Percentiles rank a stretch among this genome's conserved stretches.
phyloP scores from a whole-genome alignment of 805 yeast species.

The Ogataea methanolica region DNA sequence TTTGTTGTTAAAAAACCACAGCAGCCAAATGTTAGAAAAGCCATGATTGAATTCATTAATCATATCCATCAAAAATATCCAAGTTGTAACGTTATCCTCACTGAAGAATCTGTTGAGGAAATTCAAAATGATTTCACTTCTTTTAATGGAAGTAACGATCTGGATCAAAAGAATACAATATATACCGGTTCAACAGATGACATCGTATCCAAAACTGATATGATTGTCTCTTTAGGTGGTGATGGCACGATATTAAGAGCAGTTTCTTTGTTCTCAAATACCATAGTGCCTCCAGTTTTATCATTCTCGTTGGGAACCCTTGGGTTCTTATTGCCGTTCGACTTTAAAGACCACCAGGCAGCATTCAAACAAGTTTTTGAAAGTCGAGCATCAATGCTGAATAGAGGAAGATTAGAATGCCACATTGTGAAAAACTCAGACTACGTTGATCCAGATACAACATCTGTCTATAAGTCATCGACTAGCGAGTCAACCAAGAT shows the following conservation, averaged over 20 bases:
- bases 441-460: constrained; percentile 10
- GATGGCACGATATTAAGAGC: constrained; percentile 91
- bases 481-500: constrained; percentile 31
- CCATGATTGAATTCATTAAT: constrained; percentile 61
- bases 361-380: constrained; percentile 65
- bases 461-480: constrained; percentile 13
- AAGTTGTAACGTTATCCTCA: constrained; percentile 69
- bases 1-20: constrained; percentile 83
- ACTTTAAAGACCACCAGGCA: constrained; percentile 53
- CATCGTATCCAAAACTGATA: constrained; percentile 64
- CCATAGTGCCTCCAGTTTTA: constrained; percentile 79
- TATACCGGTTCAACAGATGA: constrained; percentile 57
- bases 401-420: constrained; percentile 76
- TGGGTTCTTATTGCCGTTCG: constrained; percentile 87
- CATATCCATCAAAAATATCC: constrained; percentile 63
- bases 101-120: constrained; percentile 71
- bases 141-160: background rate
- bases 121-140: constrained; percentile 4
- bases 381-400: constrained; percentile 66
- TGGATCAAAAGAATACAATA: constrained; percentile 30
- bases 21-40: constrained; percentile 57
- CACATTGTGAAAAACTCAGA: constrained; percentile 43
- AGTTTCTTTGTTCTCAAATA: constrained; percentile 68
- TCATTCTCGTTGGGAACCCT: constrained; percentile 87
- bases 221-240: constrained; percentile 89